phyloP scores from a whole-genome alignment of 73 alveolate species.

The Paramecium caudatum region DNA sequence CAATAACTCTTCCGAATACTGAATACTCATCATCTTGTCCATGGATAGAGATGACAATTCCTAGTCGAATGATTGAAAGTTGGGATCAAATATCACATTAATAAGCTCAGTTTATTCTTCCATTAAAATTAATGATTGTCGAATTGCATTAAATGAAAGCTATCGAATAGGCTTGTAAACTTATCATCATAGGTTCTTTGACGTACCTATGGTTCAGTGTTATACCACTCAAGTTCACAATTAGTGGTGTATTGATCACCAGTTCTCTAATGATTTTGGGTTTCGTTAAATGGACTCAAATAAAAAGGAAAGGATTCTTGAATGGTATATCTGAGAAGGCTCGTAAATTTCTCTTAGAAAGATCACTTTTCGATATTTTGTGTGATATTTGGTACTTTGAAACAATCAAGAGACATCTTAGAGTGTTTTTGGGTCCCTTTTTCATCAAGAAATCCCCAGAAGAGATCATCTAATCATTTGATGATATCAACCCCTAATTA shows the following conservation, averaged over 20 bases:
- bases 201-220: constrained; percentile 17
- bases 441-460: constrained; percentile 54
- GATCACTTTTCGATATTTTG: constrained; percentile 56
- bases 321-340: background rate
- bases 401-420: constrained; percentile 64
- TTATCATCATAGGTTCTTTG: background rate
- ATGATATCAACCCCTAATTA: constrained; percentile 51
- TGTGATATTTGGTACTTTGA: constrained; percentile 65
- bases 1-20: constrained; percentile 54
- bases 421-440: constrained; percentile 54
- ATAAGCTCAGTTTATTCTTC: background rate
- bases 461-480: constrained; percentile 48
- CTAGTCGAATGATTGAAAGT: constrained; percentile 39
- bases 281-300: background rate
- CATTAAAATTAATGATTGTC: background rate
- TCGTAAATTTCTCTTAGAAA: constrained; percentile 35
- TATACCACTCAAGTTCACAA: background rate
- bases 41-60: constrained; percentile 1
- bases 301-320: constrained; percentile 3
- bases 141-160: background rate
- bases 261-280: background rate
- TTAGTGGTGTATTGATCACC: background rate
- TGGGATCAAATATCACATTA: constrained; percentile 58
- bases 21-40: constrained; percentile 60
- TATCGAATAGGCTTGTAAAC: background rate